Base-by-base conservation (phyloP, 345 rosid species). In the Rhizophora mangle region DNA sequence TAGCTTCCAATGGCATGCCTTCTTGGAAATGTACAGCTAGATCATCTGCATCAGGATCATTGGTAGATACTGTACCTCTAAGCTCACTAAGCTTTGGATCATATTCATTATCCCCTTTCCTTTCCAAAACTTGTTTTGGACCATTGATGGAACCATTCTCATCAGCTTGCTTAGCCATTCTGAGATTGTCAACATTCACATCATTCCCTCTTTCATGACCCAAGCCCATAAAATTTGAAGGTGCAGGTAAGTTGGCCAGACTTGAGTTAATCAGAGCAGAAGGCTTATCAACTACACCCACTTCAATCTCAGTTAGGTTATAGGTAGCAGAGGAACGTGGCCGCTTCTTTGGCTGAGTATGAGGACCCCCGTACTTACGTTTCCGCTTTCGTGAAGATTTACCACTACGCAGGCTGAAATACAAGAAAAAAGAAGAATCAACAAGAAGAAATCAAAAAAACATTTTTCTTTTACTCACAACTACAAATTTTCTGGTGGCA, bases 61-160 rank as follows among this genome's bases (percentile, higher is more conserved):
- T 85, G 60, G 68, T 68, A 31, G 77, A 73, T 8, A 79, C 62
- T 57, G 84, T 73, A 72, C 91, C 96, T 72, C 82, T 84, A 64
- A 90, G 86, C 74, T 92, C 98, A 65, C 89, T 90, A 54, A 86
- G 95, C 74, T 88, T 96, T 20, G 98, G 96, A 83, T 90, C 96
- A 70, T 92, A 85, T 60, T 92, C 97, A 56, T 71, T 76, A 73
- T 85, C 91, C 58, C 85, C 87, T 36, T 72, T 81, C 63, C 76
- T 58, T 65, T 76, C 74, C 53, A 69, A 63, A 31, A 54, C 69
- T 69, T 68, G 78, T 36, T 83, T 78, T 22, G 74, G 70, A 53
- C 79, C 84, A 76, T 72, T 69, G 15, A 66, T 54, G 36, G 79
- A 68, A n/a, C 89, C 84, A 76, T 81, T 84, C 22, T 81, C 87